Evolutionary conservation across 352 stramenopile genomes (phyloP).

Genomic region (Phytophthora pinifolia): DNA sequence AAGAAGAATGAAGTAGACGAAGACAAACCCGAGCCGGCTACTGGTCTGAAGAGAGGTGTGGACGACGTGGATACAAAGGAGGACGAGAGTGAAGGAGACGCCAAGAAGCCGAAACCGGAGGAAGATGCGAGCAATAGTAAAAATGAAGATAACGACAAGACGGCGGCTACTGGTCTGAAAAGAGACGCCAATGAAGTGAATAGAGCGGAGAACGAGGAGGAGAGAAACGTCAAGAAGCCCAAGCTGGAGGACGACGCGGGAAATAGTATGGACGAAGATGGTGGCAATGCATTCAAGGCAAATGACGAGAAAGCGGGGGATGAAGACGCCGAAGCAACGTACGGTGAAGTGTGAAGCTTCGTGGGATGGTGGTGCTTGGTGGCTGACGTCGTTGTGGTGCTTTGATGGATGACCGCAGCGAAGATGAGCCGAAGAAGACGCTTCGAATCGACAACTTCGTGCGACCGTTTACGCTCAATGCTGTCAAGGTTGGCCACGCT

Average conservation of each 20-base stretch:
- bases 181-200: constrained; percentile 10
- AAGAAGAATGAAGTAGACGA: too few relatives aligned
- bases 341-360: neutral
- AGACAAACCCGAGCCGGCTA: neutral
- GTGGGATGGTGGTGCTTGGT: neutral
- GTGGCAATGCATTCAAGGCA: too few relatives aligned
- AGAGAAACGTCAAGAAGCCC: constrained; percentile 12
- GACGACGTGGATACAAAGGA: constrained; percentile 10
- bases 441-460: constrained; percentile 78
- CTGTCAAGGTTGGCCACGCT: constrained; percentile 51
- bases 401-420: constrained; percentile 3
- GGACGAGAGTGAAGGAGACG: neutral
- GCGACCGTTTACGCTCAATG: constrained; percentile 72
- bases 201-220: constrained; percentile 4
- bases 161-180: constrained; percentile 9
- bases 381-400: constrained; percentile 1
- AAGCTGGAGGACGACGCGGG: constrained; percentile 11
- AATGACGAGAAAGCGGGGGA: constrained; percentile 8
- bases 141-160: constrained; percentile 20
- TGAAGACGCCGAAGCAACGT: constrained; percentile 14
- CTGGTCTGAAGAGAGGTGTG: constrained; percentile 15
- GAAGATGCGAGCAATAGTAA: constrained; percentile 9
- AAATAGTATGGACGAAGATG: constrained; percentile 20
- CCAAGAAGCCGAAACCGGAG: constrained; percentile 21
- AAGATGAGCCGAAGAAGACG: constrained; percentile 13